Evolutionary conservation across 2,329 filamentous ascomycete genomes (phyloP).

Genomic region (Verticillium alfalfae): DNA sequence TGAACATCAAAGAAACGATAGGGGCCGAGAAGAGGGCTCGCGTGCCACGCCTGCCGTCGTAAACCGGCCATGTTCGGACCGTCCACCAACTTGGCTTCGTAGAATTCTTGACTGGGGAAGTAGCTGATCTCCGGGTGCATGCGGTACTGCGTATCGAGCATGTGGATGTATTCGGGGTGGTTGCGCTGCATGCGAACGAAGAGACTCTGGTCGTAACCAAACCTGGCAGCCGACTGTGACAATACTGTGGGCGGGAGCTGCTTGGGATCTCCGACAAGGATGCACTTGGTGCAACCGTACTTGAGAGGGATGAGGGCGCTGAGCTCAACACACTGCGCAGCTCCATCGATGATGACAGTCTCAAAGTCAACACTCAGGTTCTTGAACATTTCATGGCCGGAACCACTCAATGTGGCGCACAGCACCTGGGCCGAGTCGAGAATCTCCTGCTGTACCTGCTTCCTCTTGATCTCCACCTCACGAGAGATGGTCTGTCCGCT

Average conservation of each 20-base stretch:
- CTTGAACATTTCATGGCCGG: conserved; percentile 96
- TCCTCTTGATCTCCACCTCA: conserved; percentile 79
- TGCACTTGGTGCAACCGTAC: conserved; percentile 94
- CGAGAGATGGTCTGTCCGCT: conserved; percentile 75
- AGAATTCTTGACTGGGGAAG: conserved; percentile 89
- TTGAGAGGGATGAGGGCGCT: conserved; percentile 95
- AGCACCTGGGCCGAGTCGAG: conserved; percentile 87
- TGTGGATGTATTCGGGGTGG: conserved; percentile 78
- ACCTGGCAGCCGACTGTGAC: conserved; percentile 84
- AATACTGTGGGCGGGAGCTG: conserved; percentile 94
- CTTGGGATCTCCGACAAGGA: conserved; percentile 95
- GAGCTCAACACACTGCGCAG: conserved; percentile 95
- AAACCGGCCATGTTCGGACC: conserved; percentile 76
- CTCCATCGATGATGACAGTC: conserved; percentile 97
- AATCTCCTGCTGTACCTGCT: conserved; percentile 83
- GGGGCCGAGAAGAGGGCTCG: conserved; percentile 73
- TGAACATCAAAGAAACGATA: conserved; percentile 97
- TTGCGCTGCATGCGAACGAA: conserved; percentile 98
- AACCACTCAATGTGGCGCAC: conserved; percentile 91
- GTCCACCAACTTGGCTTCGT: conserved; percentile 81
- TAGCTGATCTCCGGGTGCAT: conserved; percentile 97
- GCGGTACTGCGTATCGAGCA: conserved; percentile 96
- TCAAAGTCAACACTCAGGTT: conserved; percentile 93
- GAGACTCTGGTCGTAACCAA: conserved; percentile 94
- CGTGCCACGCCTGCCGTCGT: conserved; percentile 79